These are phyloP conservation scores for Colletotrichum sidae DNA, from an alignment of 2,329 filamentous ascomycete genomes.

Conservation along the genomic window DNA sequence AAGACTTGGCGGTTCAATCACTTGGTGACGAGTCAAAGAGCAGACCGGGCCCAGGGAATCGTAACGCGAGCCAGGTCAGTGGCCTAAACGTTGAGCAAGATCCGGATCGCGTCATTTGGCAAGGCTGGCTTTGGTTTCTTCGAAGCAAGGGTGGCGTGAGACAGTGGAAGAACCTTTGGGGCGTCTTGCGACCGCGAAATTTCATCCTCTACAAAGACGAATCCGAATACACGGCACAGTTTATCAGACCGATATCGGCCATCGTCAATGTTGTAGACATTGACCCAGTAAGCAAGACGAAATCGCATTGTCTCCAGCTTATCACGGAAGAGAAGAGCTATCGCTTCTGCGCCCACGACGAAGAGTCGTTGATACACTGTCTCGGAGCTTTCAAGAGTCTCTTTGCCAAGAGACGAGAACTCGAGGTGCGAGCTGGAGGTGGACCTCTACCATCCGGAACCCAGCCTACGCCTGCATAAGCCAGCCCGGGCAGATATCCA, in stretches of 20 bases:
- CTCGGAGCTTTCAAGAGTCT: conserved; percentile 93
- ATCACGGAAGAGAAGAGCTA: conserved; percentile 93
- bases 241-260: conserved; percentile 81
- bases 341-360: conserved; percentile 80
- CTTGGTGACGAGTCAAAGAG: conserved; percentile 39
- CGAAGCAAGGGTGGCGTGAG: conserved; percentile 85
- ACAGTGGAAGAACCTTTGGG: conserved; percentile 96
- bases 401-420: conserved; percentile 75
- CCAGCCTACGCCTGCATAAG: conserved; percentile 27
- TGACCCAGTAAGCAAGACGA: conserved; percentile 86
- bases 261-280: conserved; percentile 95
- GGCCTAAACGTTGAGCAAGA: conserved; percentile 70
- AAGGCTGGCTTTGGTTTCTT: conserved; percentile 88
- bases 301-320: conserved; percentile 88
- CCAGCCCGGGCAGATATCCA: background rate
- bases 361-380: conserved; percentile 85
- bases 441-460: conserved; percentile 43
- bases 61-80: conserved; percentile 74
- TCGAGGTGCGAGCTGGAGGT: conserved; percentile 60
- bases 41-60: conserved; percentile 52
- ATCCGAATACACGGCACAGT: conserved; percentile 86
- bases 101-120: conserved; percentile 90
- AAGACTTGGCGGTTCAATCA: conserved; percentile 58
- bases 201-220: conserved; percentile 95
- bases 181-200: conserved; percentile 85